Evolutionary conservation across 2,329 filamentous ascomycete species (phyloP), one percentile per base, ranked within the genome.

Genomic region (Zopfia rhizophila): DNA sequence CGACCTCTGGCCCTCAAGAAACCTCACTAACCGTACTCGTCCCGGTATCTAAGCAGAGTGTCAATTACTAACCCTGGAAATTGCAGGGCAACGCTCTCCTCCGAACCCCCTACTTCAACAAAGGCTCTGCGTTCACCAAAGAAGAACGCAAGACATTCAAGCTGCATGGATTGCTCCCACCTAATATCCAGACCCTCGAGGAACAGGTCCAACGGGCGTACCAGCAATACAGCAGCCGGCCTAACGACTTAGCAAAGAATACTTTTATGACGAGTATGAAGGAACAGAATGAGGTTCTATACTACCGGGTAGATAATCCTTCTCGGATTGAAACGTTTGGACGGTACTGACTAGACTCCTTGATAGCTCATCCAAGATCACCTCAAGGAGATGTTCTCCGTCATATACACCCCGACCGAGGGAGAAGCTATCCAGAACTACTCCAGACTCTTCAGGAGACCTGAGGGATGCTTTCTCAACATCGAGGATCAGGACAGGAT

Each of bases 371-470:
- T 94, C 6, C 81, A 89, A 65, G 84, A 89, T 4, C 87, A 96
- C 60, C 73, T 96, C 14, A 86, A 89, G 53, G 90, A 96, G 65
- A 94, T 96, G 89, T 92, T 95, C 63, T 85, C 87, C 28, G 77
- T 96, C n/a, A 89, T 96, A 19, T 96, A 96, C 65, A 96, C 91
- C 0, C 91, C 91, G 0, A 96, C 91, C 0, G 91, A 96, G 72
- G 90, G 89, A 7, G 90, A 95, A 28, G 91, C 91, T 0, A 96
- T 96, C 38, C 84, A 90, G 56, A 89, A 92, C 53, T 96, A 90
- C 65, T 94, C 90, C 0, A 76, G 86, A 0, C 69, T 94, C 0
- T 96, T 96, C 62, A 77, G 91, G 8, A 78, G 83, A 13, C 89
- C 91, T 0, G 88, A 93, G 56, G 91, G 91, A 0, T 91, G 89